Evolutionary conservation across 2,329 filamentous ascomycete species (phyloP), one percentile per base, ranked within the genome.

Genomic region (Thelonectria olida): DNA sequence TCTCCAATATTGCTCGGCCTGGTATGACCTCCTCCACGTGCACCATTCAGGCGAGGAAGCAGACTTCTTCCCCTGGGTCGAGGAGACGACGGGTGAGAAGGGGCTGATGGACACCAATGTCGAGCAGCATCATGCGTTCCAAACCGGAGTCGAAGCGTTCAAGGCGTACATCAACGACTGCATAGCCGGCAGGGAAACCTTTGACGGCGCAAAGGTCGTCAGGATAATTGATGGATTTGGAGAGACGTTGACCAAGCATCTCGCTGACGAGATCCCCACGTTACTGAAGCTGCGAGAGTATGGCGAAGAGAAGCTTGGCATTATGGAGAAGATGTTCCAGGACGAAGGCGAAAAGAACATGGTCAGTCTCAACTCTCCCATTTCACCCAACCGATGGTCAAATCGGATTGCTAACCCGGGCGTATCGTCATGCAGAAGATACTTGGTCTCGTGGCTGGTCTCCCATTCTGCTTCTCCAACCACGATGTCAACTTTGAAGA

Each of bases 31-130:
- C 1, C 19, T 80, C 4, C 66, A 76, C 41, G 54, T 71, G 6
- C 79, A 81, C 53, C 79, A 81, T 59, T 54, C 64, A 7, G 66
- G 66, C n/a, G 78, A 80, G 58, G 78, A 81, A 58, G 63, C 60
- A 1, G 36, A 69, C 25, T 72, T 78, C 49, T 80, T 80, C 63
- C 74, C 76, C 1, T 62, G 54, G 2, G 59, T 80, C 6, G 76
- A 80, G 58, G 54, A 66, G 10, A 57, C 75, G 41, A 61, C 71
- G 7, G 76, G 74, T 0, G 67, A 74, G 42, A 61, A 67, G 51
- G 74, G 75, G 1, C 57, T 77, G 27, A 78, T 79, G 76, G 73
- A 76, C 7, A 52, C 51, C 44, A 80, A 78, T 63, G 65, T 79
- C 8, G 70, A 74, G 19, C 78, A 81, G 56, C 79, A 80, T 58